Evolutionary conservation across 805 yeast species (phyloP), one percentile per base, ranked within the genome.

Genomic region (Ogataea trehaloabstinens): DNA sequence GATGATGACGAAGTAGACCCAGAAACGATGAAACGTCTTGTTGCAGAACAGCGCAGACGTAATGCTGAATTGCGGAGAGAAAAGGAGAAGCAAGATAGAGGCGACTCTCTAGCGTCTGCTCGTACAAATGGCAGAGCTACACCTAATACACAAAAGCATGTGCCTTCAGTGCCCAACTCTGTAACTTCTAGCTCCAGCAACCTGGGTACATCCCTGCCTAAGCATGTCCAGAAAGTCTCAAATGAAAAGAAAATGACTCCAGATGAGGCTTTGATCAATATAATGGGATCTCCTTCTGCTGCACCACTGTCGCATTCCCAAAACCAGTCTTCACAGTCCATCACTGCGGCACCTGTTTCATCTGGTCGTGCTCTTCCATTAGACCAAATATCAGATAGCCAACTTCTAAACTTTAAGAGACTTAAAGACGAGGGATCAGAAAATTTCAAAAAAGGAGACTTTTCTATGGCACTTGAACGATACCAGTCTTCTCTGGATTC

Each of bases 381-480:
- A 12, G 45, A 52, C 2, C 19, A 52, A n/a, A 43, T 58, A 3
- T 41, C 57, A 6, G 41, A 53, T 11, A 37, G 41, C 2, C 60
- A 54, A 37, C 19, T 40, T 21, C 28, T 28, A 63, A 66, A 64
- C 49, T 80, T 66, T 66, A 53, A 68, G 6, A 73, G 71, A 18
- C 66, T 70, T 20, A 77, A 79, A 43, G 62, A 60, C 6, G 70
- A 70, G 19, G 99, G 89, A 5, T 65, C 77, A 5, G 71, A 70
- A 13, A 71, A 79, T 1, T 93, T 80, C 66, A 76, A 77, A 40
- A 73, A 78, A n/a, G 99, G 99, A 15, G 91, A 93, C 58, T 93
- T 83, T 57, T 59, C 78, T 4, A 55, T 66, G 4, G 90, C 99
- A 0, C 66, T 77, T 11, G 71, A 65, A 20, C 69, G 71, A 38